Percentiles rank a stretch among this genome's conserved stretches.
Evolutionary conservation across 352 stramenopile genomes (phyloP).

Genomic region (Phytophthora sp.): DNA sequence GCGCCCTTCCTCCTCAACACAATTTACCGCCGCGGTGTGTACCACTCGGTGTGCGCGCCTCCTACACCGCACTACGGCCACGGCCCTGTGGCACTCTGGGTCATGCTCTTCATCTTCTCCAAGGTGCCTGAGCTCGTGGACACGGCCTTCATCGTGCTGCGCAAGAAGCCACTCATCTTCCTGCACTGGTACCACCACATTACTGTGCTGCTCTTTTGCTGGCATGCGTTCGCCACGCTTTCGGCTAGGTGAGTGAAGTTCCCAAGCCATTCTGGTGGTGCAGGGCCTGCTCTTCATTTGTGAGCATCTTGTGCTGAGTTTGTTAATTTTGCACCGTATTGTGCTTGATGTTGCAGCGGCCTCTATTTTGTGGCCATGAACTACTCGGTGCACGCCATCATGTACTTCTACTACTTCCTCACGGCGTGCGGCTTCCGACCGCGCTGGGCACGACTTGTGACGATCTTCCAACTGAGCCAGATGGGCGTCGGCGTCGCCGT

Average conservation of each 20-base stretch:
- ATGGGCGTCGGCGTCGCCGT: conserved; percentile 82
- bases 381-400: conserved; percentile 97
- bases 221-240: conserved; percentile 95
- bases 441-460: conserved; percentile 84
- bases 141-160: conserved; percentile 97
- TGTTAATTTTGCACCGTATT: not conserved
- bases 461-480: conserved; percentile 91
- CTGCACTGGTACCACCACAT: conserved; percentile 99
- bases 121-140: conserved; percentile 95
- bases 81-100: conserved; percentile 74
- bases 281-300: not conserved
- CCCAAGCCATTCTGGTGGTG: conserved; percentile 22
- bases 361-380: conserved; percentile 99
- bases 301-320: conserved; percentile 21
- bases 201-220: conserved; percentile 98
- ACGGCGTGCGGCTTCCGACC: conserved; percentile 82
- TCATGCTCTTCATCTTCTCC: conserved; percentile 89
- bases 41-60: conserved; percentile 83
- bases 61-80: conserved; percentile 74
- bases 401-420: conserved; percentile 98
- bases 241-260: conserved; percentile 67
- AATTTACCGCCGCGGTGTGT: conserved; percentile 76
- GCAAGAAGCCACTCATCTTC: conserved; percentile 97
- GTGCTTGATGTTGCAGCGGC: conserved; percentile 54
- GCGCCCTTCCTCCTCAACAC: conserved; percentile 86